Evolutionary conservation across 352 stramenopile genomes (phyloP).

Genomic region (Thalassiosira gravida): DNA sequence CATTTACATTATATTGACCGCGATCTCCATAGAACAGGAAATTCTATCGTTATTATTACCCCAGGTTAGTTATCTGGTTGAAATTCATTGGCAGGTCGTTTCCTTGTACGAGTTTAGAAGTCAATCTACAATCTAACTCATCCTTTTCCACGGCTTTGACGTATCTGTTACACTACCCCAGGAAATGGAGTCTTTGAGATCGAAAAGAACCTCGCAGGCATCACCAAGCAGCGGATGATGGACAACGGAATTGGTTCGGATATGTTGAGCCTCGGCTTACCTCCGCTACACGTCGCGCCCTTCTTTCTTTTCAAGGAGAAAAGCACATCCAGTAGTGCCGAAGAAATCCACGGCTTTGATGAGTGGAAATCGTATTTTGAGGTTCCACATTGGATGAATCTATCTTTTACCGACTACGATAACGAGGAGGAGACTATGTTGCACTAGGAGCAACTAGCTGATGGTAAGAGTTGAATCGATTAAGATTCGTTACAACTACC

Average conservation of each 20-base stretch:
- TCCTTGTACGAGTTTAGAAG: background rate
- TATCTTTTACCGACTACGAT: conserved; percentile 83
- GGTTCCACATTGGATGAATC: conserved; percentile 91
- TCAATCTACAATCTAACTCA: background rate
- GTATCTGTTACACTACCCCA: too few species aligned
- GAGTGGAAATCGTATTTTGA: conserved; percentile 87
- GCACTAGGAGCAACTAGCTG: conserved; percentile 49
- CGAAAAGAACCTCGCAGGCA: conserved; percentile 89
- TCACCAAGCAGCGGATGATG: conserved; percentile 99
- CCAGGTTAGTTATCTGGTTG: conserved; percentile 93
- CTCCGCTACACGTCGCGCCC: conserved; percentile 95
- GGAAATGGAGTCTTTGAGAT: conserved; percentile 96
- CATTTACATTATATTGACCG: conserved; percentile 98
- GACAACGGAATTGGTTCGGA: conserved; percentile 98
- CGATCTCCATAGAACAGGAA: conserved; percentile 93
- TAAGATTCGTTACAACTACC: background rate
- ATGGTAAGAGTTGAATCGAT: conserved; percentile 30
- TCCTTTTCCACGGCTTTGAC: background rate
- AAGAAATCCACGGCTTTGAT: conserved; percentile 74
- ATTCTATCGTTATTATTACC: conserved; percentile 94
- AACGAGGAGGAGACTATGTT: conserved; percentile 55
- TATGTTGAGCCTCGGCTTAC: conserved; percentile 94
- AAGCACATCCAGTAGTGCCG: conserved; percentile 57
- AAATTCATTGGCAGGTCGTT: conserved; percentile 83
- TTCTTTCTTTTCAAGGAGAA: conserved; percentile 90